These are phyloP conservation scores for Dipodascus geniculatus DNA, from an alignment of 805 yeast genomes.

Conservation along the genomic window DNA sequence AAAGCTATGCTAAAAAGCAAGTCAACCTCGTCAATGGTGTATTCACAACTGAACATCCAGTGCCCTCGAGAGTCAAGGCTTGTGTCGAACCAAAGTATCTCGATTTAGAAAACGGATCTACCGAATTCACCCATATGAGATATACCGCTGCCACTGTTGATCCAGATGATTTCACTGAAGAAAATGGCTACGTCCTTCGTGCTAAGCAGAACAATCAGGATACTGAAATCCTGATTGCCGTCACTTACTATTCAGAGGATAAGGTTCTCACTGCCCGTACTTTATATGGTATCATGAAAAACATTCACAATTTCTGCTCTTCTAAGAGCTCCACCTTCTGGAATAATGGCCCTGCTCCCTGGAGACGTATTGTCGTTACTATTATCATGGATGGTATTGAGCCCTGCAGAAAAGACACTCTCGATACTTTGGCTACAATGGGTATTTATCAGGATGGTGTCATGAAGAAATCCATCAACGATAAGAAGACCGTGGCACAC, in stretches of 20 bases:
- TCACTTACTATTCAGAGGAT: slow-evolving; percentile 60
- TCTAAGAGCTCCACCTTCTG: slow-evolving; percentile 33
- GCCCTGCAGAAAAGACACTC: slow-evolving; percentile 50
- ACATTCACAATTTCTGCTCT: slow-evolving; percentile 47
- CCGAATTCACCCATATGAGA: slow-evolving; percentile 48
- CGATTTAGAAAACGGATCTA: slow-evolving; percentile 34
- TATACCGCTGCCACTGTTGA: slow-evolving; percentile 59
- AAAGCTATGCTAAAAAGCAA: slow-evolving; percentile 26
- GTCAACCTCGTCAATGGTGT: slow-evolving; percentile 28
- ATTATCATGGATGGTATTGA: slow-evolving; percentile 56
- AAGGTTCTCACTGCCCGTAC: slow-evolving; percentile 50
- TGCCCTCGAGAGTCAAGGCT: slow-evolving; percentile 30
- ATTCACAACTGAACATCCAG: slow-evolving; percentile 27
- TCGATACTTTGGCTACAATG: slow-evolving; percentile 51
- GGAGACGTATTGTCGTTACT: slow-evolving; percentile 58
- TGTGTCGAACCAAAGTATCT: slow-evolving; percentile 26
- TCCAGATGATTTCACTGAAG: slow-evolving; percentile 49
- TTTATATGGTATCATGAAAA: slow-evolving; percentile 51
- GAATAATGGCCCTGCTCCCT: slow-evolving; percentile 38
- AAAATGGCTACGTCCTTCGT: slow-evolving; percentile 42
- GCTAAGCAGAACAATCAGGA: slow-evolving; percentile 45
- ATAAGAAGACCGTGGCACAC: slow-evolving; percentile 50
- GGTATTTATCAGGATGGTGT: slow-evolving; percentile 59
- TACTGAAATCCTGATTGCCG: slow-evolving; percentile 49
- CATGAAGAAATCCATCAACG: slow-evolving; percentile 48